Conservation (phyloP, 2,329 filamentous ascomycete species). For the Fusarium buxicola region DNA sequence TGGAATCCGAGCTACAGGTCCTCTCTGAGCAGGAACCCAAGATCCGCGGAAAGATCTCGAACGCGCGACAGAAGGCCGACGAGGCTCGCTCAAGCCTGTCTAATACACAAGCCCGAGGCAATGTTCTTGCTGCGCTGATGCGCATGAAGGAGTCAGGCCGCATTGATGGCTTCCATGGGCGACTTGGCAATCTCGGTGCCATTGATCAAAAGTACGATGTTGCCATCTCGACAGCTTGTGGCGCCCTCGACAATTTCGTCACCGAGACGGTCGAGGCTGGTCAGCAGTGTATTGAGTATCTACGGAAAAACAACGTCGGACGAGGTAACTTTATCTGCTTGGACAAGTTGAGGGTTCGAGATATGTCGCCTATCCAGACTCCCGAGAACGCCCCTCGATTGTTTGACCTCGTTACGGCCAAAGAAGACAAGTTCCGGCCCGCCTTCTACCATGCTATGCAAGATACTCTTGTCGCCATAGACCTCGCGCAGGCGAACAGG, state of each 20-base stretch:
- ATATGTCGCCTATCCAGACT: conserved; percentile 83
- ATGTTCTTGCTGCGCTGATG: conserved; percentile 91
- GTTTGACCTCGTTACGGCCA: conserved; percentile 91
- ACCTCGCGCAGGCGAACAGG: conserved; percentile 94
- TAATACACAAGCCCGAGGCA: conserved; percentile 90
- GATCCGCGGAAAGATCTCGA: conserved; percentile 85
- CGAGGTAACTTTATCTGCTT: conserved; percentile 97
- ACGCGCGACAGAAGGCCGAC: conserved; percentile 92
- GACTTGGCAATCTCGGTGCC: conserved; percentile 91
- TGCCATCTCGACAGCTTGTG: conserved; percentile 97
- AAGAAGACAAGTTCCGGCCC: conserved; percentile 85
- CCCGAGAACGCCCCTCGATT: conserved; percentile 92
- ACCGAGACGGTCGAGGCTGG: conserved; percentile 96
- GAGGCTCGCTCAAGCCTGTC: conserved; percentile 92
- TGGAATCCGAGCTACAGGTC: conserved; percentile 78
- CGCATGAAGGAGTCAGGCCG: conserved; percentile 94
- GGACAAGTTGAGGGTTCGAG: conserved; percentile 83
- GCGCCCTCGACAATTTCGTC: conserved; percentile 92
- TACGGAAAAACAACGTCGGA: conserved; percentile 96
- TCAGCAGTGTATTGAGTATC: conserved; percentile 97
- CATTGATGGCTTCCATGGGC: conserved; percentile 96
- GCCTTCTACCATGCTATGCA: conserved; percentile 97
- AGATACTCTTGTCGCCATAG: conserved; percentile 92
- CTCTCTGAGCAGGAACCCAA: conserved; percentile 83
- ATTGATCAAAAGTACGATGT: conserved; percentile 96